Evolutionary conservation across 1,139 yeast species (phyloP).

Genomic region (Arxiozyma slooffiae): DNA sequence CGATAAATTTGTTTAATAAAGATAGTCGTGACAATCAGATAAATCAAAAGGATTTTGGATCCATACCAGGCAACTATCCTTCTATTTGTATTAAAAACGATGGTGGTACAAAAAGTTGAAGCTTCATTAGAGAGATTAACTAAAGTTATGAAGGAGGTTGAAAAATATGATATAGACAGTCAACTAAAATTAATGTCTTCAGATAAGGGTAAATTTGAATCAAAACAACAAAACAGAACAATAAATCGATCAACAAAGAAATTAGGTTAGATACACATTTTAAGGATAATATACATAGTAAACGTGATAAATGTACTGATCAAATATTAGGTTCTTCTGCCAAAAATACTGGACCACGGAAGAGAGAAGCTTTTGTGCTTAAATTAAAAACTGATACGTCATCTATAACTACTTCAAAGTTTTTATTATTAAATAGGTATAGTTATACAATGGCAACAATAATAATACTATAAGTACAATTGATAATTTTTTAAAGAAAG

Average conservation of each 20-base stretch:
- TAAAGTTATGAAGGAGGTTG: constrained; percentile 1
- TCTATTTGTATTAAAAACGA: not conserved
- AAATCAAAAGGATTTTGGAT: not conserved
- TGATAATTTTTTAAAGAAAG: constrained; percentile 1
- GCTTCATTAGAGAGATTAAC: not conserved
- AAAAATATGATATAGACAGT: not conserved
- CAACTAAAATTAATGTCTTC: not conserved
- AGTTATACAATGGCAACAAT: not conserved
- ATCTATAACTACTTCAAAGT: not conserved
- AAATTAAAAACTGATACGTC: not conserved
- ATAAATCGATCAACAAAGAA: constrained; percentile 10
- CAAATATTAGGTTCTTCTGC: not conserved
- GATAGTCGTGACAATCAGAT: not conserved
- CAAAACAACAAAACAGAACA: constrained; percentile 2
- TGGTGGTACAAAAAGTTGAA: not conserved
- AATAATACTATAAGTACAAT: not conserved
- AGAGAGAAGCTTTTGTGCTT: not conserved
- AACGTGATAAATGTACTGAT: not conserved
- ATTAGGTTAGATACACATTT: constrained; percentile 9
- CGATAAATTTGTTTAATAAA: not conserved
- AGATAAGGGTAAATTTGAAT: not conserved
- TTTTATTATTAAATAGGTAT: not conserved
- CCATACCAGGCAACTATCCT: not conserved
- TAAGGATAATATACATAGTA: not conserved
- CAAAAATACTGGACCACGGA: not conserved